Percentiles rank a stretch among this genome's conserved stretches.
These are phyloP conservation scores for Termitomyces sp. DNA, from an alignment of 1,284 basidiomycete species.

Conservation along the genomic window DNA sequence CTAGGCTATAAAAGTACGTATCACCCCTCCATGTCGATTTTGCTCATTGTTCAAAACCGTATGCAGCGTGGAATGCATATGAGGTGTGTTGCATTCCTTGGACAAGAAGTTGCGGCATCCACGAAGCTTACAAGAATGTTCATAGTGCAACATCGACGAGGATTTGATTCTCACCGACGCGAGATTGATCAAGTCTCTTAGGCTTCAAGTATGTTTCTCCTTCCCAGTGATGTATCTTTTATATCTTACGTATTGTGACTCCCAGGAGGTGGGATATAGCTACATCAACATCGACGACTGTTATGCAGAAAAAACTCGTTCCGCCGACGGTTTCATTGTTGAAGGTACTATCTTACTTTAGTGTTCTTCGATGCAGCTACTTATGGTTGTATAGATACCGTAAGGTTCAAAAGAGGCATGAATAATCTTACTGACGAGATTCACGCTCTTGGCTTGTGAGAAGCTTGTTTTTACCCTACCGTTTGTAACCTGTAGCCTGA, in stretches of 20 bases:
- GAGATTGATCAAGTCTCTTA: slow-evolving; percentile 36
- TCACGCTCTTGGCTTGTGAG: slow-evolving; percentile 42
- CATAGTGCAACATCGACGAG: slow-evolving; percentile 45
- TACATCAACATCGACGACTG: slow-evolving; percentile 51
- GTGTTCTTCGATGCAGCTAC: background rate
- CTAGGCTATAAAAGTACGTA: slow-evolving; percentile 12
- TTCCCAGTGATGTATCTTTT: background rate
- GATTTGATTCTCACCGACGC: slow-evolving; percentile 38
- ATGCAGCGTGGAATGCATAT: slow-evolving; percentile 12
- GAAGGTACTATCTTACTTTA: slow-evolving; percentile 21
- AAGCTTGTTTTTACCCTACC: slow-evolving; percentile 15
- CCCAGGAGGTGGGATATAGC: slow-evolving; percentile 43
- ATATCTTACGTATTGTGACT: background rate
- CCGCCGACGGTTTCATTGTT: slow-evolving; percentile 36
- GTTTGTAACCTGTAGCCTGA: background rate
- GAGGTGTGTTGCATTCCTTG: background rate
- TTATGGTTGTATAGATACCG: slow-evolving; percentile 21
- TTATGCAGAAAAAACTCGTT: slow-evolving; percentile 44
- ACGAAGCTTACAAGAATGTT: background rate
- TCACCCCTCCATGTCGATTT: background rate
- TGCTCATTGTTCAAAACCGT: background rate
- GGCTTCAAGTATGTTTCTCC: slow-evolving; percentile 28
- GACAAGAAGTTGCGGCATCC: too few relatives aligned
- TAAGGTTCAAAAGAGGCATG: slow-evolving; percentile 40
- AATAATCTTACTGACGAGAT: slow-evolving; percentile 39